Evolutionary conservation across 345 rosid species (phyloP).

Genomic region (Arabidopsis arenosa): DNA sequence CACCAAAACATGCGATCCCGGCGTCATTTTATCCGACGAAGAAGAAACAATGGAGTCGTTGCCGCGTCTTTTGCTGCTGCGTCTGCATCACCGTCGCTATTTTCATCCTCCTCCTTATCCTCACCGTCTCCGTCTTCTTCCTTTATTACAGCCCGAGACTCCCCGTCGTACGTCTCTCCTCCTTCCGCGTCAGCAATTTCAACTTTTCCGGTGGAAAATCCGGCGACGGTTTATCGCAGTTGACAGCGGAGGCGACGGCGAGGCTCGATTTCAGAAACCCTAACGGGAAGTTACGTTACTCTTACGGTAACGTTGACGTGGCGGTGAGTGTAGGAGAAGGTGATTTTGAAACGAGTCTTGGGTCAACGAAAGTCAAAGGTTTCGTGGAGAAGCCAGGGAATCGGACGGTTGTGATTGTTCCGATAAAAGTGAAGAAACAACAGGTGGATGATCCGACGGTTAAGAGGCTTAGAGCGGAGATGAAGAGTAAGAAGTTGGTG

Average conservation of each 20-base stretch:
- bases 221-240: conserved; percentile 50
- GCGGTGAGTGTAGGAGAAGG: conserved; percentile 46
- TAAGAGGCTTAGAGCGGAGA: conserved; percentile 45
- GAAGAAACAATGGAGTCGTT: conserved; percentile 48
- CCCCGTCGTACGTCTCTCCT: conserved; percentile 71
- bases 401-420: conserved; percentile 60
- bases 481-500: conserved; percentile 49
- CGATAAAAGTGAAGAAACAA: conserved; percentile 50
- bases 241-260: conserved; percentile 53
- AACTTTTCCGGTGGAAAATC: conserved; percentile 49
- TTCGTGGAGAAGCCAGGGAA: conserved; percentile 56
- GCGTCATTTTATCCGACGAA: conserved; percentile 56
- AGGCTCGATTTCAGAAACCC: conserved; percentile 68
- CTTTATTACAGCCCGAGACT: conserved; percentile 71
- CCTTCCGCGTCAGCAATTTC: conserved; percentile 53
- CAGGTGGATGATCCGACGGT: conserved; percentile 53
- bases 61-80: conserved; percentile 65
- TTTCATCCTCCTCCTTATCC: conserved; percentile 45
- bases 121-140: conserved; percentile 55
- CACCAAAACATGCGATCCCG: conserved; percentile 46
- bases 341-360: conserved; percentile 50
- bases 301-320: conserved; percentile 55
- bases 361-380: conserved; percentile 49
- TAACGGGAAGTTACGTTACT: conserved; percentile 53
- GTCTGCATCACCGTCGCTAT: conserved; percentile 44